phyloP scores from a whole-genome alignment of 495 filamentous ascomycete genomes.

The Trypethelium eluteriae region DNA sequence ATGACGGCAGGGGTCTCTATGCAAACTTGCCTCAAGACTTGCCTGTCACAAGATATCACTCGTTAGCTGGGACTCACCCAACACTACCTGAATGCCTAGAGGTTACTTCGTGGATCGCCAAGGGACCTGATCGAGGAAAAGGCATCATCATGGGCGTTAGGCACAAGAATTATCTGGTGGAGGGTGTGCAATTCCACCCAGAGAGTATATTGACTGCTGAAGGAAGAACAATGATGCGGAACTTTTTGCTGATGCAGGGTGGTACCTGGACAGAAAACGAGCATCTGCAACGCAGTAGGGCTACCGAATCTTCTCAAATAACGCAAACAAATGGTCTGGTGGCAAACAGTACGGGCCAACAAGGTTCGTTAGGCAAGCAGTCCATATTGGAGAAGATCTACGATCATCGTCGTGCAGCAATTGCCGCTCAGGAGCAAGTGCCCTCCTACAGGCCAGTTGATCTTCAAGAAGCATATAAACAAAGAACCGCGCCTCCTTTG shows the following conservation, averaged over 20 bases:
- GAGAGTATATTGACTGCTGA: constrained; percentile 92
- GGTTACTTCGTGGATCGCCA: constrained; percentile 71
- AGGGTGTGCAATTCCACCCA: constrained; percentile 96
- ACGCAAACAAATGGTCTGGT: constrained; percentile 20
- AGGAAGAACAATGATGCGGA: constrained; percentile 80
- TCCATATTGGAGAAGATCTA: constrained; percentile 93
- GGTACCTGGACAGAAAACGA: constrained; percentile 86
- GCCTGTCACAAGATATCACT: constrained; percentile 91
- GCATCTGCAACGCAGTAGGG: constrained; percentile 22
- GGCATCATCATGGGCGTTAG: constrained; percentile 93
- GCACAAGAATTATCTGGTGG: constrained; percentile 80
- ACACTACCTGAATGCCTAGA: constrained; percentile 83
- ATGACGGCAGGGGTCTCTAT: constrained; percentile 86
- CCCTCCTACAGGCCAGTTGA: constrained; percentile 77
- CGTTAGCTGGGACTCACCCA: constrained; percentile 83
- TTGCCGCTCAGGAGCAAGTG: constrained; percentile 76
- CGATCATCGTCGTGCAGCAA: constrained; percentile 65
- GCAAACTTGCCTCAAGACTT: constrained; percentile 65
- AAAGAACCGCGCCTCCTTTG: constrained; percentile 78
- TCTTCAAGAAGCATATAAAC: constrained; percentile 76
- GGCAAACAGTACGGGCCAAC: constrained; percentile 36
- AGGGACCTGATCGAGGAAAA: constrained; percentile 54
- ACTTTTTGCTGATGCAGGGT: constrained; percentile 77
- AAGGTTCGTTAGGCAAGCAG: constrained; percentile 39
- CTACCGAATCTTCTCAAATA: constrained; percentile 13